Base-by-base conservation (phyloP, 192 early-diverging fungal species). In the Powellomyces hirtus region DNA sequence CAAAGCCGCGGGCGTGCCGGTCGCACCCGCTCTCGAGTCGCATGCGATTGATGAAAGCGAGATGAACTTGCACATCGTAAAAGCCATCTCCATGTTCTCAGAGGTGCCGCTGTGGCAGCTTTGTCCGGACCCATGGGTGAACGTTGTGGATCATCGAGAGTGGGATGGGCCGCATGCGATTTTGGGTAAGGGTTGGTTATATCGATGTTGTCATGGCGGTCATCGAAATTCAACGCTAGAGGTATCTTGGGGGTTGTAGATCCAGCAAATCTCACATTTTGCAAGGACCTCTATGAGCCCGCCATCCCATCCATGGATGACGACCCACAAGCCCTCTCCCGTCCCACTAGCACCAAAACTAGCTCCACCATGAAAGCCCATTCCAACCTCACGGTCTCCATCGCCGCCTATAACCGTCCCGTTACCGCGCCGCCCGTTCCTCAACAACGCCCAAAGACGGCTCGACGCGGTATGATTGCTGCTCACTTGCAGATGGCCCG, bases 61-160 rank as follows among this genome's bases (percentile, higher is more conserved):
- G 36, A 26, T 72, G 36, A 27, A 31, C 24, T 14, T 59, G 24
- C 60, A 72, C 49, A 58, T 65, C 13, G 40, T 72, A 29, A 72
- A 63, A 22, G 62, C 52, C 0, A 58, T 72, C 2, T 49, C 62
- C 6, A 64, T 64, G 62, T 56, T 55, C 31, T 34, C 70, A 4
- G 62, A 72, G 22, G 62, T 64, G 7, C 49, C 53, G 11, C 26
- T 65, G 16, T 72, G 70, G 70, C 38, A 35, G 8, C 49, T 58
- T 16, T 14, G 26, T 18, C 1, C 35, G 4, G 62, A 72, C 31
- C 60, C 70, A 4, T 24, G 26, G 6, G 20, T 69, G 0, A 31
- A 31, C n/a, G 20, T n/a, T 0, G 38, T 69, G 16, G 44, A 59
- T 6, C 31, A n/a, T 7, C 1, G 6, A 22, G 55, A 59, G 27